These are phyloP conservation scores for Russula sp. DNA, from an alignment of 768 basidiomycete species.

Conservation along the genomic window DNA sequence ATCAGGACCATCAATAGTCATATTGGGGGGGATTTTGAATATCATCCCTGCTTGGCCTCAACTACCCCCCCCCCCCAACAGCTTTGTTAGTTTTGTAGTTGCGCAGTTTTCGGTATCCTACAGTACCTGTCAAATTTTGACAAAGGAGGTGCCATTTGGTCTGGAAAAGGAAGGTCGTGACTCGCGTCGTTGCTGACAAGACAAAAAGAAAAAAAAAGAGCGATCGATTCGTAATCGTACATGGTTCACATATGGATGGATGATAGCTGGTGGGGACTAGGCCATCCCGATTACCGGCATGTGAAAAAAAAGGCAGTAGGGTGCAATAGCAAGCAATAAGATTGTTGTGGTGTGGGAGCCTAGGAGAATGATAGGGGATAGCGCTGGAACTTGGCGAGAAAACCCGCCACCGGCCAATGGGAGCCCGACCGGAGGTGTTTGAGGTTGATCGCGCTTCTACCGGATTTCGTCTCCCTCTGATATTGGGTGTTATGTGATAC, in stretches of 20 bases:
- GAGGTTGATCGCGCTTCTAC: not conserved
- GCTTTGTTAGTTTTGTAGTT: no score
- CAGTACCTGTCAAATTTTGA: not conserved
- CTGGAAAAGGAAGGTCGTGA: no score
- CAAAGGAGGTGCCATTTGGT: not conserved
- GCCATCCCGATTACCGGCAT: not conserved
- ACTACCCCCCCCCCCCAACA: no score
- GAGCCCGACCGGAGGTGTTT: not conserved
- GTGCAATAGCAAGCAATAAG: not conserved
- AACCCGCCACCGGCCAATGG: not conserved
- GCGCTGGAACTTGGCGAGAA: not conserved
- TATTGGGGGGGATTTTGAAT: not conserved
- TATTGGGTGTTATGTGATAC: no score
- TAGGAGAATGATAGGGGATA: not conserved
- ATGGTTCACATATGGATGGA: no score
- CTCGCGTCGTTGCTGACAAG: not conserved
- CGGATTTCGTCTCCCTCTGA: no score
- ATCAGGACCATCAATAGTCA: not conserved
- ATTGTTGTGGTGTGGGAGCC: not conserved
- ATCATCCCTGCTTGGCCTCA: not conserved
- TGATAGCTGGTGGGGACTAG: not conserved
- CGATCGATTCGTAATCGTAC: not conserved
- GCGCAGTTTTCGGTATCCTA: not conserved
- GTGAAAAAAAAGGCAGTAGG: not conserved
- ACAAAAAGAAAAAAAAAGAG: not conserved